These are phyloP conservation scores for Amaranthus tricolor DNA, from an alignment of 179 eudicot genomes.

Conservation along the genomic window DNA sequence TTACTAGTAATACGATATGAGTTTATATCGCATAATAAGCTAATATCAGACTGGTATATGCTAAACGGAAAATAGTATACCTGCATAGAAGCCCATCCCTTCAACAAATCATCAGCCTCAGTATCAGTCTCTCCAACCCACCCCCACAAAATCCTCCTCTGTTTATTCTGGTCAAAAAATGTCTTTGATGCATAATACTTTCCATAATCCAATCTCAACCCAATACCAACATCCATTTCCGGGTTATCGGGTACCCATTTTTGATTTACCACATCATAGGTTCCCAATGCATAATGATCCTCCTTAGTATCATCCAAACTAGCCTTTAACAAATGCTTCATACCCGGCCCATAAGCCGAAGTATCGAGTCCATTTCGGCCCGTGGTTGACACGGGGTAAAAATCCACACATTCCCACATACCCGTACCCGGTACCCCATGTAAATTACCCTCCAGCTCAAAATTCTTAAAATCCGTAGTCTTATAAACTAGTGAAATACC, in stretches of 20 bases:
- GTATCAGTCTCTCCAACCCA: constrained; percentile 84
- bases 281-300: constrained; percentile 81
- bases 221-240: constrained; percentile 70
- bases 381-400: constrained; percentile 64
- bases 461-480: constrained; percentile 51
- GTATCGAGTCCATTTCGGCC: constrained; percentile 52
- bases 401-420: constrained; percentile 98
- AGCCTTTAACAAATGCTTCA: constrained; percentile 77
- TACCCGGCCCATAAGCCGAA: constrained; percentile 54
- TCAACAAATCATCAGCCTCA: constrained; percentile 51
- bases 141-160: constrained; percentile 78
- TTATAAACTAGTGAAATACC: constrained; percentile 67
- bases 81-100: constrained; percentile 86
- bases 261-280: constrained; percentile 41
- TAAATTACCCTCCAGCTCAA: constrained; percentile 49
- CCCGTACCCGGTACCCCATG: constrained; percentile 79
- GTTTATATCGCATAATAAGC: too few species aligned
- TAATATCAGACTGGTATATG: too few species aligned
- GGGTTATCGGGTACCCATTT: constrained; percentile 84
- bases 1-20: too few species aligned
- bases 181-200: constrained; percentile 84
- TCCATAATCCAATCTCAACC: constrained; percentile 76
- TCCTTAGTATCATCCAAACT: constrained; percentile 69
- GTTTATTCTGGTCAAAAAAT: constrained; percentile 65
- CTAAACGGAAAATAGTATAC: too few species aligned